Evolutionary conservation across 2,329 filamentous ascomycete genomes (phyloP), one percentile per base, ranked within the genome.

Genomic region (Chaetomiaceae sp.): DNA sequence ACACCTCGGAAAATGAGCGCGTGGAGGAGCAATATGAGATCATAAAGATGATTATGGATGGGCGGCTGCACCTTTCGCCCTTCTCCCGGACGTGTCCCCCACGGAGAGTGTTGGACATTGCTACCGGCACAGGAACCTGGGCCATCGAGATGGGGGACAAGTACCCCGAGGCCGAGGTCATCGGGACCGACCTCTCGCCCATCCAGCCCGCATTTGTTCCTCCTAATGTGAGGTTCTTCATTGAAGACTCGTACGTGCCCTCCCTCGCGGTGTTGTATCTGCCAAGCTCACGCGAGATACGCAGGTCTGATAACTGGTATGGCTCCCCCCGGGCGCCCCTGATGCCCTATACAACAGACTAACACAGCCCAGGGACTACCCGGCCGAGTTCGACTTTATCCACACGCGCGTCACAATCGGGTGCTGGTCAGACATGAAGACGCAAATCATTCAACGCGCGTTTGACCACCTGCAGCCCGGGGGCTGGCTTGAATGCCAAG

Each of bases 161-260:
- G 44, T 86, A 84, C 55, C 84, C 84, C 11, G 64, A 75, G 4
- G 71, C 84, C 10, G 68, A 76, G 55, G 74, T 88, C 27, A 75
- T 78, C 44, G 85, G 82, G 29, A 85, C 80, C 8, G 85, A 88
- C 61, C 73, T 88, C 5, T 86, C 83, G 1, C 83, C 84, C 1
- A 82, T 87, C 23, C 85, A 88, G 62, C 83, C 84, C 2, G 71
- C 71, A 4, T 73, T 79, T 43, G 84, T 89, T 1, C 86, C 87
- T 0, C 78, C 80, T 16, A 91, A 91, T 57, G 84, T 90, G 13
- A 80, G 82, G 57, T 91, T 91, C 59, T 82, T 82, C 55, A 78
- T 91, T 41, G 86, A 90, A 63, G 86, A 90, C 62, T 75, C 76
- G 66, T 71, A 62, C 20, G 64, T 65, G 14, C 16, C 30, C 32